Evolutionary conservation across 441 rosid species (phyloP).

Genomic region (Omphalea diandra): DNA sequence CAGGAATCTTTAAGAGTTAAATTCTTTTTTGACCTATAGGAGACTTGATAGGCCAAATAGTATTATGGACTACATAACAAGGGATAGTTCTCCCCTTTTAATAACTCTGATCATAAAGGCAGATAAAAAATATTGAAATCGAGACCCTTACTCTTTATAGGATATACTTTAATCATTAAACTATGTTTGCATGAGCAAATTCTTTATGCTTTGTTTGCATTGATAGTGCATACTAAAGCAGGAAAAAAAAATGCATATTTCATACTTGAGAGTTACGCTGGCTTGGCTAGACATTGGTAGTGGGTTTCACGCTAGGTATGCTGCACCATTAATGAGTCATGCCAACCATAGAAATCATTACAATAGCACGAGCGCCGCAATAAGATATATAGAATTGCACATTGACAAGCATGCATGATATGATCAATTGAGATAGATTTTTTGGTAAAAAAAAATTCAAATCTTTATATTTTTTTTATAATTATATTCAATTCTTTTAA

Average conservation of each 20-base stretch:
- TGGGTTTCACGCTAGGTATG: background rate
- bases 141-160: background rate
- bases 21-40: too few species aligned
- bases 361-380: slow-evolving; percentile 4
- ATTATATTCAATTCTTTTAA: too few species aligned
- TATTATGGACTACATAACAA: too few species aligned
- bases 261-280: background rate
- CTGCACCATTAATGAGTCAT: slow-evolving; percentile 5
- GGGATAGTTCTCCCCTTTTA: too few species aligned
- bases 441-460: too few species aligned
- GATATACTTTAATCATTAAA: too few species aligned
- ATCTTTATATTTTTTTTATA: too few species aligned
- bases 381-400: slow-evolving; percentile 7
- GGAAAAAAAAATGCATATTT: background rate
- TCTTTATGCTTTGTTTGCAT: background rate
- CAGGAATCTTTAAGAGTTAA: background rate
- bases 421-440: too few species aligned
- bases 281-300: background rate
- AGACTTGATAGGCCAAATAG: too few species aligned
- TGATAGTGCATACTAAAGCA: background rate
- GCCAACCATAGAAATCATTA: slow-evolving; percentile 13
- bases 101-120: too few species aligned
- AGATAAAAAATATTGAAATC: too few species aligned
- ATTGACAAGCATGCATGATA: slow-evolving; percentile 10
- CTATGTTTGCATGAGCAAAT: too few species aligned